Evolutionary conservation across 2,329 filamentous ascomycete species (phyloP), one percentile per base, ranked within the genome.

Genomic region (Chrysoporthe austroafricana): DNA sequence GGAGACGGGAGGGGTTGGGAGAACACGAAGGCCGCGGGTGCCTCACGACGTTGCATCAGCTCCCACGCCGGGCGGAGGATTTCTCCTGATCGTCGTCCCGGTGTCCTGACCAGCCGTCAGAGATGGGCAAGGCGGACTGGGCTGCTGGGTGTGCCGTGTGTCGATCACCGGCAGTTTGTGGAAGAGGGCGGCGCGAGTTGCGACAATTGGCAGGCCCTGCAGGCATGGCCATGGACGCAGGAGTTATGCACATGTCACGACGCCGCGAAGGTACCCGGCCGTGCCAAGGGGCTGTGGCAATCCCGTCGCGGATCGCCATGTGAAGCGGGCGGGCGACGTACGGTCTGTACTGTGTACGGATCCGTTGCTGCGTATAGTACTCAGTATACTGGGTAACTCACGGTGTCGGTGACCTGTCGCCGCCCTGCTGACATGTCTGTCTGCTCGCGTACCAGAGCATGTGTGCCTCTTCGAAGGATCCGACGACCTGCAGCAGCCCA

Each of bases 141-240:
- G 16, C 26, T 11, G 34, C 11, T 58, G 54, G 50, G 7, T 16
- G 50, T 32, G 50, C 50, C 50, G 50, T 54, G 8, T 58, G 54
- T 58, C 54, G 54, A 58, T 58, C 54, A 58, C 14, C 54, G 32
- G 32, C 54, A 36, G 54, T 34, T 39, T 58, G 13, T 42, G 54
- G 54, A 42, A 58, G 54, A 36, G 34, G 9, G 34, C 54, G 36
- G 54, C 54, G 36, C 54, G 16, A 54, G 50, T 32, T 54, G 50
- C 54, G 36, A 36, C 54, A 58, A 42, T 13, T 54, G 36, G 36
- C 36, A 5, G 36, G 6, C 36, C 36, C 36, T 26, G 26, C 26
- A 54, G 4, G 50, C 26, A 52, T 21, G 21, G 26, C 48, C 21
- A 9, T 5, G n/a, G n/a, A 52, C 26, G 48, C 50, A 54, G 13